Conservation (phyloP, 2,329 filamentous ascomycete genomes). For the Penicillium sp. region DNA sequence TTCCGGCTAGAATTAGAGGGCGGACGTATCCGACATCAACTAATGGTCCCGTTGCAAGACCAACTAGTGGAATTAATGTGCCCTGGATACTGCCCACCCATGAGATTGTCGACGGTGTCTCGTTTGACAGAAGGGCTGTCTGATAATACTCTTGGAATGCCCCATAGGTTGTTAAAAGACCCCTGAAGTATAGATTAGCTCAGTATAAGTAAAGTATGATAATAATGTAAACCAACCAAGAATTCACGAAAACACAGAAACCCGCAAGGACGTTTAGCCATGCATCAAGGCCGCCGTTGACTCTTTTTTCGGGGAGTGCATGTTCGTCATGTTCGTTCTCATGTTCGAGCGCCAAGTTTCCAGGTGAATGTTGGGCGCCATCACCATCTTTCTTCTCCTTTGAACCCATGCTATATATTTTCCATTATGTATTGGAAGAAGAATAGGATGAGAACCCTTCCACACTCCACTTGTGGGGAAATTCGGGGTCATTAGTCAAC, state of each 20-base stretch:
- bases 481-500: conserved; percentile 25
- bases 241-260: conserved; percentile 36
- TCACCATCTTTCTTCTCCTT: conserved; percentile 11
- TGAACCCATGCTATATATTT: not conserved
- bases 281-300: conserved; percentile 29
- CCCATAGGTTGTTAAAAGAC: conserved; percentile 48
- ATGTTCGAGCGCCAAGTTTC: not conserved
- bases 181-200: conserved; percentile 24
- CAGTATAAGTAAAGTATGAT: not conserved
- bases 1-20: conserved; percentile 40
- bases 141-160: conserved; percentile 52
- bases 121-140: conserved; percentile 32
- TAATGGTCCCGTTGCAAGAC: conserved; percentile 50
- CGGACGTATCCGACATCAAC: conserved; percentile 49
- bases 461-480: conserved; percentile 16
- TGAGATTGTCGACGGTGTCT: conserved; percentile 46
- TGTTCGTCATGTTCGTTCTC: not conserved
- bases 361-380: not conserved
- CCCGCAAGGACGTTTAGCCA: conserved; percentile 32
- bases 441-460: not conserved
- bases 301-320: conserved; percentile 8
- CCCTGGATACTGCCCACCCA: conserved; percentile 50
- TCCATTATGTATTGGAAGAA: conserved; percentile 1
- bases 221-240: conserved; percentile 24
- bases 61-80: conserved; percentile 48